phyloP scores from a whole-genome alignment of 352 stramenopile species.

The Phytopythium boreale region DNA sequence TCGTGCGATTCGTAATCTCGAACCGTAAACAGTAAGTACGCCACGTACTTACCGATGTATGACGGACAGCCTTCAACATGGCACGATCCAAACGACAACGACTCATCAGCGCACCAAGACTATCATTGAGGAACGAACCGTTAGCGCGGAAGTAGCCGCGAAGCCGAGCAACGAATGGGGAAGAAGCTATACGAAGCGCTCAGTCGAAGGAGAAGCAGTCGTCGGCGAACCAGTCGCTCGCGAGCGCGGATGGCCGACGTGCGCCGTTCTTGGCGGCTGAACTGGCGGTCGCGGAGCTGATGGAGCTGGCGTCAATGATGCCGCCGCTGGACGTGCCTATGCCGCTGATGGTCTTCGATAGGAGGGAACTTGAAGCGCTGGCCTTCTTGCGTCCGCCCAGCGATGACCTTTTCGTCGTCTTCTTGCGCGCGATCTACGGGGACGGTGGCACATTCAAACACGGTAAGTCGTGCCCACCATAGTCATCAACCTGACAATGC shows the following conservation, averaged over 20 bases:
- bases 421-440: conserved; percentile 12
- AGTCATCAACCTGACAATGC: neutral
- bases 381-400: conserved; percentile 2
- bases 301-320: conserved; percentile 1
- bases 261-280: conserved; percentile 14
- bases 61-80: neutral
- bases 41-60: too few relatives aligned
- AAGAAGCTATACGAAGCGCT: conserved; percentile 2
- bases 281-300: conserved; percentile 13
- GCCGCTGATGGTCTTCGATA: conserved; percentile 1
- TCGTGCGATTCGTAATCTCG: neutral
- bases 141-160: neutral
- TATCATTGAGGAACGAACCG: neutral
- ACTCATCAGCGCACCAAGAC: neutral
- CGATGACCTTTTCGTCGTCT: conserved; percentile 15
- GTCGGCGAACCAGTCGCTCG: conserved; percentile 31
- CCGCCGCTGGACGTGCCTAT: neutral
- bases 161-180: neutral
- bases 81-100: too few relatives aligned
- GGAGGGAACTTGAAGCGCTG: neutral
- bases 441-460: neutral
- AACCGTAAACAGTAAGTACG: neutral
- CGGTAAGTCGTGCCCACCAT: neutral
- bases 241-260: conserved; percentile 16
- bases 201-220: conserved; percentile 44